Conservation (phyloP, 495 filamentous ascomycete species). For the Aspergillus mulundensis region DNA sequence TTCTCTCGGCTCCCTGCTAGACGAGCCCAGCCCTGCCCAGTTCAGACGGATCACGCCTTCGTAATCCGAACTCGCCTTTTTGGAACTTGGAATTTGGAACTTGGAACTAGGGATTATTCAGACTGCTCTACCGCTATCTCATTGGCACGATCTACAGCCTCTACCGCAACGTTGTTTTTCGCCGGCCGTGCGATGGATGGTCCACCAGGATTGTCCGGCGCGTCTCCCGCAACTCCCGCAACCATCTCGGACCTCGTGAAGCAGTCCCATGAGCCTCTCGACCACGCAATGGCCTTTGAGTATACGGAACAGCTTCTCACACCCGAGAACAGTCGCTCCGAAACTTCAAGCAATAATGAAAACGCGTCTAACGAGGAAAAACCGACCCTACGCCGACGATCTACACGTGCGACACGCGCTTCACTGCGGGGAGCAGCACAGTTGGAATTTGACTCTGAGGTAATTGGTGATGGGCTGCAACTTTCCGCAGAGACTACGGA, state of each 20-base stretch:
- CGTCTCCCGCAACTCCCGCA: constrained; percentile 34
- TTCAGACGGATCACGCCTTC: constrained; percentile 7
- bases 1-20: constrained; percentile 6
- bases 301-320: constrained; percentile 44
- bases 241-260: constrained; percentile 30
- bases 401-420: constrained; percentile 43
- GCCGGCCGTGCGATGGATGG: constrained; percentile 13
- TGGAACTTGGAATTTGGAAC: constrained; percentile 1
- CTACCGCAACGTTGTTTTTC: constrained; percentile 3
- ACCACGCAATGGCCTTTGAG: constrained; percentile 39
- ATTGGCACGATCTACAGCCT: not conserved
- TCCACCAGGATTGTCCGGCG: constrained; percentile 18
- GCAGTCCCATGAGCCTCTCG: constrained; percentile 26
- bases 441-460: constrained; percentile 20
- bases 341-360: constrained; percentile 48
- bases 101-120: not conserved
- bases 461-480: constrained; percentile 6
- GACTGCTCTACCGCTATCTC: not conserved
- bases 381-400: constrained; percentile 32
- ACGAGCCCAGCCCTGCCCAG: constrained; percentile 9
- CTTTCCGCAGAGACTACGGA: constrained; percentile 23
- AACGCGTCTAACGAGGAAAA: constrained; percentile 42
- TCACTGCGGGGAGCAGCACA: constrained; percentile 32
- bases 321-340: constrained; percentile 46
- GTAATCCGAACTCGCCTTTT: not conserved